phyloP scores from a whole-genome alignment of 441 rosid genomes.

The Aquilaria agallochum region DNA sequence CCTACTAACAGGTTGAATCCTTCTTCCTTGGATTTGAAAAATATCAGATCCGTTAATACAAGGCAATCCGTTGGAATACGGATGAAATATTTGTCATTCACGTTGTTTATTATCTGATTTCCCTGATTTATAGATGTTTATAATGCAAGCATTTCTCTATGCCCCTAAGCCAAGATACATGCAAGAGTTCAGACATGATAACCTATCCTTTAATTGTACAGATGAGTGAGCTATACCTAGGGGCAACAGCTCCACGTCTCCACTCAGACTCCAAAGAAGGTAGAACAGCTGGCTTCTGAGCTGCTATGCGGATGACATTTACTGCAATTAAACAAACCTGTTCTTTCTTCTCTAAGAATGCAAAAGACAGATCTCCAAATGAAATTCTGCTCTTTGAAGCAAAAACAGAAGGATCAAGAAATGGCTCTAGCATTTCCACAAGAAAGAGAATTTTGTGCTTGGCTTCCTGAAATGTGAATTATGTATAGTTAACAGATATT shows the following conservation, averaged over 20 bases:
- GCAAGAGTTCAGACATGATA: too few relatives aligned
- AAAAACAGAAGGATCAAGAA: constrained; percentile 69
- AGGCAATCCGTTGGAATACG: too few relatives aligned
- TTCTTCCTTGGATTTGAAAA: too few relatives aligned
- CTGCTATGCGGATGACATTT: constrained; percentile 69
- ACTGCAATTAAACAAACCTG: constrained; percentile 55
- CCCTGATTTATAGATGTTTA: too few relatives aligned
- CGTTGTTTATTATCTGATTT: too few relatives aligned
- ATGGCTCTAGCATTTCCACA: constrained; percentile 86
- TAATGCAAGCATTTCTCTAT: too few relatives aligned
- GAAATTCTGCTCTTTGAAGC: constrained; percentile 52
- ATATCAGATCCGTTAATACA: too few relatives aligned
- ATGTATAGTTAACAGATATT: constrained; percentile 9
- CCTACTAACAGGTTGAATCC: too few relatives aligned
- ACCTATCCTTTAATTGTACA: too few relatives aligned
- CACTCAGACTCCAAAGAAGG: constrained; percentile 83
- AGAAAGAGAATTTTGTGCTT: constrained; percentile 84
- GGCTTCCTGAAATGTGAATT: constrained; percentile 53
- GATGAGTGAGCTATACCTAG: constrained; percentile 45
- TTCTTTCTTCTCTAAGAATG: constrained; percentile 57
- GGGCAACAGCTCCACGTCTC: constrained; percentile 80
- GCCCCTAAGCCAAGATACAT: too few relatives aligned
- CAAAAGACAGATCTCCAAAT: constrained; percentile 55
- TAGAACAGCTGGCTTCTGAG: constrained; percentile 72
- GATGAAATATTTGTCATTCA: too few relatives aligned